phyloP scores from a whole-genome alignment of 495 filamentous ascomycete genomes.

The Niebla homalea region DNA sequence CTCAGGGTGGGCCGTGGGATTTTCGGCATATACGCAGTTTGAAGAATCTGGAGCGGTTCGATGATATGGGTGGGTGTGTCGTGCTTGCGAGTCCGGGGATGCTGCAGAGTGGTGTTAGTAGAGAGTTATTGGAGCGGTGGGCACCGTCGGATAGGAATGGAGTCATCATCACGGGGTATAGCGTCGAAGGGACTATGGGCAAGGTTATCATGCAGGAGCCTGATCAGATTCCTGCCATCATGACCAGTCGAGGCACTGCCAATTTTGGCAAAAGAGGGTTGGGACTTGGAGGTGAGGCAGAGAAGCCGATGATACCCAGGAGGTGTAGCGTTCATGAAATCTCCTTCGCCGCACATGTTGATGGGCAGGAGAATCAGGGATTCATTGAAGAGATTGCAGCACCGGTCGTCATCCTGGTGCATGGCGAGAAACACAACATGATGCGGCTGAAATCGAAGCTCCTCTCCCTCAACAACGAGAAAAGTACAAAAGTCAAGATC shows the following conservation, averaged over 20 bases:
- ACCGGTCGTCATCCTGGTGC: constrained; percentile 89
- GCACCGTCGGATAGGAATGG: constrained; percentile 90
- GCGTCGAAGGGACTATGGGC: constrained; percentile 96
- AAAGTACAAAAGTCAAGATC: constrained; percentile 70
- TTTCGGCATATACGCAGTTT: constrained; percentile 83
- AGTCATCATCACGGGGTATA: constrained; percentile 94
- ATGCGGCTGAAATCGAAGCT: constrained; percentile 89
- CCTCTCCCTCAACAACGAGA: constrained; percentile 74
- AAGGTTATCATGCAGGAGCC: constrained; percentile 88
- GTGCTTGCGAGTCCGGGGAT: constrained; percentile 97
- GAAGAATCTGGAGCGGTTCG: constrained; percentile 85
- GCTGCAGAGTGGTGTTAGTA: constrained; percentile 87
- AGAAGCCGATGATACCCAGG: constrained; percentile 82
- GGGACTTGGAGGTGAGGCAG: constrained; percentile 46
- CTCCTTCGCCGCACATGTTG: constrained; percentile 92
- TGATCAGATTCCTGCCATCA: constrained; percentile 81
- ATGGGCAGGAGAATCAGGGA: constrained; percentile 85
- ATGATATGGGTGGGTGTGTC: constrained; percentile 89
- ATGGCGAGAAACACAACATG: constrained; percentile 97
- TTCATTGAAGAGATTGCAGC: constrained; percentile 90
- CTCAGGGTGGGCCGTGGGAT: constrained; percentile 85
- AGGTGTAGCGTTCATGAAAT: constrained; percentile 85
- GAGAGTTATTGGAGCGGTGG: constrained; percentile 89
- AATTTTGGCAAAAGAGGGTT: constrained; percentile 38
- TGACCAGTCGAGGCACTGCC: constrained; percentile 51